phyloP scores from a whole-genome alignment of 176 grass and related monocot genomes.

The Avena atlantica region DNA sequence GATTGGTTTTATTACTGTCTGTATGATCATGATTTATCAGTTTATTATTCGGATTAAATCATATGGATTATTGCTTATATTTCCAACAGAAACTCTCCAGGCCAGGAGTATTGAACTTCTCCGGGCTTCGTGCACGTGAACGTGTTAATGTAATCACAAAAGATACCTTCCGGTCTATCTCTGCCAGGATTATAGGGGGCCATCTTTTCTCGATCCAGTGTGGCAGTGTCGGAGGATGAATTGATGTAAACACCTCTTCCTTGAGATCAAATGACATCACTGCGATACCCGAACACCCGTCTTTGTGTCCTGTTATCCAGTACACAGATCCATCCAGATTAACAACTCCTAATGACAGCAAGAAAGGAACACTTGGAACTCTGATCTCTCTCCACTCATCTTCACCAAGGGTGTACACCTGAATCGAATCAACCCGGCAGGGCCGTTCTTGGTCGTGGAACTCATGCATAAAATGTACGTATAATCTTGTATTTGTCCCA shows the following conservation, averaged over 20 bases:
- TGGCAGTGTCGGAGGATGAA: neutral
- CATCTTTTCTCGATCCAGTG: neutral
- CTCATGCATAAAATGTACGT: neutral
- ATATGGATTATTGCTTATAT: too few species aligned
- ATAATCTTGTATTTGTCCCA: neutral
- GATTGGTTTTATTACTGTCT: too few species aligned
- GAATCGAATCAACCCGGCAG: neutral
- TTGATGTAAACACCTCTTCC: neutral
- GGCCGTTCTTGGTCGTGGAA: neutral
- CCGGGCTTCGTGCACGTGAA: neutral
- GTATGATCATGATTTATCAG: too few species aligned
- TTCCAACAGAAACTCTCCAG: too few species aligned
- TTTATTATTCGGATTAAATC: too few species aligned
- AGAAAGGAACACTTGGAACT: neutral
- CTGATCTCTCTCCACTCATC: neutral
- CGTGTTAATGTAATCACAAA: neutral
- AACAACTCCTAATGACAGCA: neutral
- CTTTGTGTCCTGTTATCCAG: neutral
- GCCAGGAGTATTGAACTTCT: neutral
- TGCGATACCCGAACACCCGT: neutral
- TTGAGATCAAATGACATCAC: conserved; percentile 7
- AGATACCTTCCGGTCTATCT: neutral
- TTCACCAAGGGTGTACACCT: neutral
- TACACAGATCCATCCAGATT: neutral
- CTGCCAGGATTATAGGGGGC: neutral